Evolutionary conservation across 78 protist species (phyloP).

Genomic region (Planoprotostelium fungivorum): DNA sequence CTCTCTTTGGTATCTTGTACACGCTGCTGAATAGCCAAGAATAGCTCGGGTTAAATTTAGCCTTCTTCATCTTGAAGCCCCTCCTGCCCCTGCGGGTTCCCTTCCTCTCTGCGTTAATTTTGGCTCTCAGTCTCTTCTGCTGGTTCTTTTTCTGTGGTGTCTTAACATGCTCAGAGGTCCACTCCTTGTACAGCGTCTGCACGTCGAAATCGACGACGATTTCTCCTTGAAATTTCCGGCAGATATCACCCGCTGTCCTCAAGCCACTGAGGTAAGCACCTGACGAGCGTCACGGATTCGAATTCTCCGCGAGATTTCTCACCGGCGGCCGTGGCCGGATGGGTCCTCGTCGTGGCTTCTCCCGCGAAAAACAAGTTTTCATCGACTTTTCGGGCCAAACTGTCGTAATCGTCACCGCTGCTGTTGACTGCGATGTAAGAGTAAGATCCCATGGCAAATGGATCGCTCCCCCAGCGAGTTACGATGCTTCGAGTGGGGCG

Average conservation of each 20-base stretch:
- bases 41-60: background rate
- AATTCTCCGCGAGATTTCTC: constrained; percentile 11
- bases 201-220: background rate
- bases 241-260: background rate
- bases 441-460: constrained; percentile 28
- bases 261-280: background rate
- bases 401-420: constrained; percentile 39
- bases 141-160: background rate
- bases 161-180: background rate
- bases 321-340: constrained; percentile 56
- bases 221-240: background rate
- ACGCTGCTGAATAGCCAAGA: background rate
- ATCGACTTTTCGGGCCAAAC: constrained; percentile 21
- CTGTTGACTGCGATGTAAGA: constrained; percentile 19
- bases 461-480: constrained; percentile 50
- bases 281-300: background rate
- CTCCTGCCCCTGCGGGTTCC: background rate
- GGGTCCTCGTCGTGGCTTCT: constrained; percentile 35
- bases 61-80: background rate
- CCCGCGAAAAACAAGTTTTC: constrained; percentile 37
- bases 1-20: background rate
- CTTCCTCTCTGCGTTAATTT: background rate
- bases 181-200: background rate
- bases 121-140: background rate
- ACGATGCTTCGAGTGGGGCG: background rate